Evolutionary conservation across 805 yeast genomes (phyloP).

Genomic region (Groenewaldozyma tartarivorans): DNA sequence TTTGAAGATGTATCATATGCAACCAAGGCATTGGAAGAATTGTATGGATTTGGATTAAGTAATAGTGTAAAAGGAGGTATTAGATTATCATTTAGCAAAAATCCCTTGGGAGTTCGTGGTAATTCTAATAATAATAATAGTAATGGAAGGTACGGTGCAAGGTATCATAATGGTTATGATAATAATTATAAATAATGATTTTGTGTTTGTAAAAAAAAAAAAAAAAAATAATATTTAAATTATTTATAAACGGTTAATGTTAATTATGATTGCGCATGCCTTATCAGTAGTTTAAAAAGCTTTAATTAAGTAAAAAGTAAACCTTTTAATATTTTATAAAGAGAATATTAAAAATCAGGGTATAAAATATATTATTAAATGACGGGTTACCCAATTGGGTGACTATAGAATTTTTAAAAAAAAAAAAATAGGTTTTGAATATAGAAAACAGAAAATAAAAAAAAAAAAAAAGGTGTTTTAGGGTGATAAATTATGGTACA

Average conservation of each 20-base stretch:
- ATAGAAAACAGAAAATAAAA: no score
- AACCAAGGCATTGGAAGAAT: slow-evolving; percentile 84
- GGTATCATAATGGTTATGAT: slow-evolving; percentile 1
- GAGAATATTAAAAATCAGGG: no score
- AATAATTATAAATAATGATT: neutral
- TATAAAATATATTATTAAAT: no score
- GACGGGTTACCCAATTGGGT: no score
- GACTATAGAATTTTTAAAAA: no score
- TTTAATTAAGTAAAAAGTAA: no score
- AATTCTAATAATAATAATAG: slow-evolving; percentile 5
- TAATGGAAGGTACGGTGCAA: slow-evolving; percentile 3
- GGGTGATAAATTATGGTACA: no score
- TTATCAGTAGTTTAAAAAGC: no score
- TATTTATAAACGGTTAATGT: neutral
- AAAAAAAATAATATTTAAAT: neutral
- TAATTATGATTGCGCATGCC: no score
- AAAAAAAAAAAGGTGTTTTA: no score
- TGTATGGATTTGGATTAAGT: slow-evolving; percentile 87
- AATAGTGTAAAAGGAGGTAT: slow-evolving; percentile 91
- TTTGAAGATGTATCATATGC: slow-evolving; percentile 94
- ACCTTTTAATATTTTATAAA: no score
- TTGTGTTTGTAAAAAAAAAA: neutral
- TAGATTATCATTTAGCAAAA: slow-evolving; percentile 85
- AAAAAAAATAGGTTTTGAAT: no score
- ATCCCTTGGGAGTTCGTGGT: slow-evolving; percentile 94